Evolutionary conservation across 2,329 filamentous ascomycete genomes (phyloP), one percentile per base, ranked within the genome.

Genomic region (Talaromyces sp.): DNA sequence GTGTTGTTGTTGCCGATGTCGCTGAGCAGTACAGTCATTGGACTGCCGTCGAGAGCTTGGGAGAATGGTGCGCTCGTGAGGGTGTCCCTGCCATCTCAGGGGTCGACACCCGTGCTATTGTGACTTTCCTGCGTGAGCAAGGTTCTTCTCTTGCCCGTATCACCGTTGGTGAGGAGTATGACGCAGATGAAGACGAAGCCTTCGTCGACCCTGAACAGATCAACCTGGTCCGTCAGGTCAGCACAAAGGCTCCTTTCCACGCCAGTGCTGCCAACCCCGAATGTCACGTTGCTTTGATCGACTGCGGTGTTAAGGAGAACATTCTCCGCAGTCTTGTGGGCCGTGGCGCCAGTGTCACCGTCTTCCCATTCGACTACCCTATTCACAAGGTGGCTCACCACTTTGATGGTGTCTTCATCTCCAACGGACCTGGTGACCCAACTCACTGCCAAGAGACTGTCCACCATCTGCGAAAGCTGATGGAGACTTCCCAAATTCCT

Each of bases 271-370:
- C 88, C 35, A 86, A 89, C 68, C 92, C 93, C 67, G 87, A 89
- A 72, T 88, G 91, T 76, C 95, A 99, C 80, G 87, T 99, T 69
- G 95, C 93, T 64, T 85, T 99, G 69, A 89, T 99, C 75, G 95
- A 99, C 80, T 99, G 95, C 73, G 95, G 95, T 82, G 95, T 98
- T 69, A 99, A 99, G 76, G 95, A 99, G 86, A 99, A 99, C 83
- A 99, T 99, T 72, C 88, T 99, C 64, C 92, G 95, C 73, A 96
- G 91, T 76, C 84, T 99, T 65, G 93, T 98, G 73, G 88, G 86
- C 79, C 92, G 95, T 67, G 95, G 95, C 65, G 91, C 93, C 60
- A 93, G 91, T 67, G 90, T 96, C 67, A 98, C 95, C 44, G 91
- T 92, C 71, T 96, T 99, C 83, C 95, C 95, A 64, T 97, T 90